A percentile compares a stretch with the other conserved stretches of the same genome.
phyloP scores from a whole-genome alignment of 176 grass and related monocot species.

The Sorghum bicolor region Sorghum_bicolor_NCBIv3 NC_012875.2:28162001-28162500 shows the following conservation, averaged over 20 bases:
- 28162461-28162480: slow-evolving; percentile 40
- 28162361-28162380: slow-evolving; percentile 46
- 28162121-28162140: slow-evolving; percentile 65
- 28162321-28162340: slow-evolving; percentile 76
- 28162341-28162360: slow-evolving; percentile 66
- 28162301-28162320: slow-evolving; percentile 55
- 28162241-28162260: slow-evolving; percentile 57
- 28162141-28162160: slow-evolving; percentile 75
- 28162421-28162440: slow-evolving; percentile 65
- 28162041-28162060: slow-evolving; percentile 2
- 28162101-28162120: slow-evolving; percentile 63
- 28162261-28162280: slow-evolving; percentile 81
- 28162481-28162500: slow-evolving; percentile 56
- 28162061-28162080: slow-evolving; percentile 51
- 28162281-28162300: slow-evolving; percentile 48
- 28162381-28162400: slow-evolving; percentile 71
- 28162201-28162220: slow-evolving; percentile 61
- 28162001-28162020: neutral
- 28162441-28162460: slow-evolving; percentile 54
- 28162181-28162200: slow-evolving; percentile 50
- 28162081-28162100: slow-evolving; percentile 71
- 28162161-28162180: slow-evolving; percentile 42
- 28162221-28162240: slow-evolving; percentile 64
- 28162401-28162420: slow-evolving; percentile 63
- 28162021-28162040: neutral